Percentiles rank a stretch among this genome's conserved stretches.
These are phyloP conservation scores for Podaxis rugospora DNA, from an alignment of 768 basidiomycete species.

Conservation along the genomic window DNA sequence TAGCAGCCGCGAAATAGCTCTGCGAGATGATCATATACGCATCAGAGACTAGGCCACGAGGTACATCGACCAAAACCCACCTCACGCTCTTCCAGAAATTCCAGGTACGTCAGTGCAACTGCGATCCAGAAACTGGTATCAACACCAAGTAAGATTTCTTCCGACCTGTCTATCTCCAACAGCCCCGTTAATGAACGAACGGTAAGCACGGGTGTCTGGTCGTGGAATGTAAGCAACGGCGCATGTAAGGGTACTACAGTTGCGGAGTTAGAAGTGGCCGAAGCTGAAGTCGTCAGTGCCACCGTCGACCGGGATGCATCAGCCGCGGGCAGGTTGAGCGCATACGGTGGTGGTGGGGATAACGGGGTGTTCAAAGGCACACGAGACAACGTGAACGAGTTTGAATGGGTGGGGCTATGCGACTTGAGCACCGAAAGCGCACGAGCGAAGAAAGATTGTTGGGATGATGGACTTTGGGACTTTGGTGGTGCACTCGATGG, in stretches of 20 bases:
- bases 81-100: slow-evolving; percentile 75
- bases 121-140: slow-evolving; percentile 79
- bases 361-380: slow-evolving; percentile 23
- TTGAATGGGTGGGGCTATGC: slow-evolving; percentile 51
- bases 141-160: slow-evolving; percentile 58
- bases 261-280: slow-evolving; percentile 7
- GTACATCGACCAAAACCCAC: slow-evolving; percentile 34
- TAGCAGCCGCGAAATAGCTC: slow-evolving; percentile 55
- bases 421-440: slow-evolving; percentile 46
- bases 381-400: slow-evolving; percentile 55
- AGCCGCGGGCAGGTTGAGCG: slow-evolving; percentile 16
- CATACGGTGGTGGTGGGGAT: slow-evolving; percentile 35
- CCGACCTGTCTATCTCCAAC: slow-evolving; percentile 56
- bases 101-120: slow-evolving; percentile 68
- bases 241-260: slow-evolving; percentile 22
- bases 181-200: slow-evolving; percentile 55
- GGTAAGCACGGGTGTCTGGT: slow-evolving; percentile 64
- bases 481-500: slow-evolving; percentile 35
- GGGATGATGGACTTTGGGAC: slow-evolving; percentile 26
- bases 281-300: slow-evolving; percentile 18
- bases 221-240: slow-evolving; percentile 59
- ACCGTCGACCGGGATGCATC: slow-evolving; percentile 13
- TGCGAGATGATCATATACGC: slow-evolving; percentile 17
- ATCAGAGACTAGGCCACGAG: not conserved
- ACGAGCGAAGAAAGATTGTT: slow-evolving; percentile 42